Percentiles rank a stretch among this genome's conserved stretches.
These are phyloP conservation scores for Teunomyces kruisii DNA, from an alignment of 805 yeast genomes.

Conservation along the genomic window DNA sequence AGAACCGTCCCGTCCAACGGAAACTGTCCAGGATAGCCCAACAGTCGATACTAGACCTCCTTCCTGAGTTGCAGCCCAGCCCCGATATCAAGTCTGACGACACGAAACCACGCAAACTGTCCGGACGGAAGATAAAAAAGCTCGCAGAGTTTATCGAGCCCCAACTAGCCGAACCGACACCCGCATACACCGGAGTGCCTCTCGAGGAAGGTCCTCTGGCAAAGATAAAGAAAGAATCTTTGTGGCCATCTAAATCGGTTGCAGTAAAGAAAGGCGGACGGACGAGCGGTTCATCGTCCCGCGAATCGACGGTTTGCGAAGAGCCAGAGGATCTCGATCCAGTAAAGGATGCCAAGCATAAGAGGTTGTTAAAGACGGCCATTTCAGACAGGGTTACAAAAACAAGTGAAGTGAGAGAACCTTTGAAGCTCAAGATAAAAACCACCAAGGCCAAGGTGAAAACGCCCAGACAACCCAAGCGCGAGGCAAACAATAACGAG, in stretches of 20 bases:
- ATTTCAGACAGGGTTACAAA: conserved; percentile 11
- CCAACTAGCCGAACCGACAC: conserved; percentile 49
- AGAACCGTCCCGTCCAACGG: not conserved
- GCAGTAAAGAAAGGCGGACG: conserved; percentile 9
- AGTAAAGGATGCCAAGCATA: conserved; percentile 13
- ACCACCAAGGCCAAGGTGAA: not conserved
- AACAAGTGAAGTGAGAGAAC: conserved; percentile 20
- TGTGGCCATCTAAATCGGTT: conserved; percentile 38
- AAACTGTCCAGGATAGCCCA: not conserved
- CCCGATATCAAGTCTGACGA: not conserved
- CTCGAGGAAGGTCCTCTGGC: conserved; percentile 66
- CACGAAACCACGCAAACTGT: not conserved
- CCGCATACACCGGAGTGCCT: conserved; percentile 71
- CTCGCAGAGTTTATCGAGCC: conserved; percentile 55
- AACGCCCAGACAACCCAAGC: conserved; percentile 3
- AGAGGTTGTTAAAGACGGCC: conserved; percentile 13
- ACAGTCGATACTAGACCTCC: not conserved
- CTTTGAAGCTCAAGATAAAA: conserved; percentile 7
- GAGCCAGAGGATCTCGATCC: conserved; percentile 11
- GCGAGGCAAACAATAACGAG: not conserved
- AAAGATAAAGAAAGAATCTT: conserved; percentile 55
- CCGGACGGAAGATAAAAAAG: not conserved
- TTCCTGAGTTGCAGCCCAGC: not conserved
- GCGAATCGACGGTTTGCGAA: conserved; percentile 17
- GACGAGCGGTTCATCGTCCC: conserved; percentile 12